Conservation (phyloP, 495 filamentous ascomycete species). For the Barbatosphaeria neglecta region DNA sequence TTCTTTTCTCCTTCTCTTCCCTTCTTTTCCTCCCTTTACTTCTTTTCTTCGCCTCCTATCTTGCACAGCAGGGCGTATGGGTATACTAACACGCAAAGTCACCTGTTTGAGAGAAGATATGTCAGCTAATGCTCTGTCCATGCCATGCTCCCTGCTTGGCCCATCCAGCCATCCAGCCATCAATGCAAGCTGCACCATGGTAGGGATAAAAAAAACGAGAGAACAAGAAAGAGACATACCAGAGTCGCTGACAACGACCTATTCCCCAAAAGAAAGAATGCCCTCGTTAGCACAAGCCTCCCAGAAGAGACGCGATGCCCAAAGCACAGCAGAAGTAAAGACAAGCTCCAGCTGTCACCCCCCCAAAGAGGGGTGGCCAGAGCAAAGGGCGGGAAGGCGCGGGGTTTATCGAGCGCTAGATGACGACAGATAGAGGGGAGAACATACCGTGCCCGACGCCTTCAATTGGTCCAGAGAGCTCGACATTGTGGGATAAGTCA, state of each 20-base stretch:
- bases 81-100: constrained; percentile 63
- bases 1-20: too few relatives aligned
- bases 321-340: background rate
- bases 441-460: constrained; percentile 82
- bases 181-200: too few relatives aligned
- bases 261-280: constrained; percentile 5
- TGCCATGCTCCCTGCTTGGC: background rate
- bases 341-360: constrained; percentile 1
- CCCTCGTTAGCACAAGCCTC: background rate
- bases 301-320: background rate
- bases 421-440: too few relatives aligned
- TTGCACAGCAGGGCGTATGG: too few relatives aligned
- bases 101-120: constrained; percentile 31
- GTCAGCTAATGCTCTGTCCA: background rate
- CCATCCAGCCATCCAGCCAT: too few relatives aligned
- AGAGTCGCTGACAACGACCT: constrained; percentile 94
- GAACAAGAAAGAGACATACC: constrained; percentile 66
- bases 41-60: too few relatives aligned
- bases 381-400: constrained; percentile 15
- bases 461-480: constrained; percentile 93
- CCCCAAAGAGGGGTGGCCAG: background rate
- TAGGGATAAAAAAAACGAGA: too few relatives aligned
- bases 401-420: constrained; percentile 21
- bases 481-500: constrained; percentile 41
- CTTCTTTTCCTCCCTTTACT: too few relatives aligned